Percentiles rank a stretch among this genome's conserved stretches.
These are phyloP conservation scores for Dacryopinax spathularia DNA, from an alignment of 768 basidiomycete species.

Conservation along the genomic window DNA sequence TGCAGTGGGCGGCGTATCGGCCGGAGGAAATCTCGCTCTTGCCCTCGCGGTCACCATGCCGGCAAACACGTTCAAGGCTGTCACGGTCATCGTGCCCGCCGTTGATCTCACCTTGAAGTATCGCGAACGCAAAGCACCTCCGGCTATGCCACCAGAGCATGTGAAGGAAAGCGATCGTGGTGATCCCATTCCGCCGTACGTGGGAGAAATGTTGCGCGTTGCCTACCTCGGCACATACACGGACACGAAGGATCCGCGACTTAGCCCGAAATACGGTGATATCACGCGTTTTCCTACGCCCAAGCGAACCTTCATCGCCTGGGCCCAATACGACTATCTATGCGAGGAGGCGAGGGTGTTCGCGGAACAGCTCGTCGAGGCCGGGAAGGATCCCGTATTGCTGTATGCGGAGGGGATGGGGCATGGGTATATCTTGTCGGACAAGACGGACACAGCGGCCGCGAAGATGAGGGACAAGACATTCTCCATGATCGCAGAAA, in stretches of 20 bases:
- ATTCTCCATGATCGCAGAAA: neutral
- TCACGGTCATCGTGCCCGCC: neutral
- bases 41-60: neutral
- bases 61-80: neutral
- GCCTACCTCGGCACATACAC: neutral
- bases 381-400: neutral
- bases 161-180: neutral
- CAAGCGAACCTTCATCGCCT: neutral
- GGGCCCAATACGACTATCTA: neutral
- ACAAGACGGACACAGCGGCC: neutral
- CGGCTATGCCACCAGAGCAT: neutral
- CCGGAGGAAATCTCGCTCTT: neutral
- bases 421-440: neutral
- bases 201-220: neutral
- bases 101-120: neutral
- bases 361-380: neutral
- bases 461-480: neutral
- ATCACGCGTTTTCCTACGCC: neutral
- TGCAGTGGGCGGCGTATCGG: neutral
- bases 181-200: neutral
- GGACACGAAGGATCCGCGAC: constrained; percentile 3
- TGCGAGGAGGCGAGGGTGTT: neutral
- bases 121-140: neutral
- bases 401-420: constrained; percentile 4
- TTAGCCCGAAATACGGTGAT: neutral